These are phyloP conservation scores for Nakataea oryzae DNA, from an alignment of 2,329 filamentous ascomycete genomes.

Conservation along the genomic window DNA sequence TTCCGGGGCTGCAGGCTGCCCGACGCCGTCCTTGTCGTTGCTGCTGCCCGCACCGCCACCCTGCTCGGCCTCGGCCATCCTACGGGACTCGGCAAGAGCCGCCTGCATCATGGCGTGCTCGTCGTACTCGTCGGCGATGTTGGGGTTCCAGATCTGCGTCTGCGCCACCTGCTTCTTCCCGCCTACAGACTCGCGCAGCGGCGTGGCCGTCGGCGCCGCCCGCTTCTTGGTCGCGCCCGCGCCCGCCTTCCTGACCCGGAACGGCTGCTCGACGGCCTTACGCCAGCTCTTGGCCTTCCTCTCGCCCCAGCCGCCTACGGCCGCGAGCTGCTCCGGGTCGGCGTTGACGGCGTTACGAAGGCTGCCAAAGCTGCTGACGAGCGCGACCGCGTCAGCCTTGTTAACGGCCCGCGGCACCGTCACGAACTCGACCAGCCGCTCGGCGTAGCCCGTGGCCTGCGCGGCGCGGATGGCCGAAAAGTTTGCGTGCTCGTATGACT, in stretches of 20 bases:
- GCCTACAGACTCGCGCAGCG: conserved; percentile 26
- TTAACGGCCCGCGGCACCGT: conserved; percentile 85
- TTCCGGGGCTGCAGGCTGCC: conserved; percentile 12
- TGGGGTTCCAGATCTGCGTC: conserved; percentile 25
- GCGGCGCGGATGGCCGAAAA: conserved; percentile 77
- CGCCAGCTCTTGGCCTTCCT: conserved; percentile 88
- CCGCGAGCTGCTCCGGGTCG: conserved; percentile 69
- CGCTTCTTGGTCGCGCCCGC: conserved; percentile 13
- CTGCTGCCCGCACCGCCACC: conserved; percentile 4
- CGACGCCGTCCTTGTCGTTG: conserved; percentile 1
- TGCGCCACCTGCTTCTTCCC: conserved; percentile 13
- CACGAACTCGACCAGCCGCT: conserved; percentile 84
- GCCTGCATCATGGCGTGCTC: conserved; percentile 39
- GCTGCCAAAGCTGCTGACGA: conserved; percentile 89
- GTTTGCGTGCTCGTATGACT: conserved; percentile 78
- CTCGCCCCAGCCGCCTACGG: conserved; percentile 89
- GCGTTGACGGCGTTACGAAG: conserved; percentile 81
- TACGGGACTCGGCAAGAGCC: conserved; percentile 35
- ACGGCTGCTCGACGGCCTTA: conserved; percentile 72
- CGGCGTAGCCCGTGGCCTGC: conserved; percentile 73
- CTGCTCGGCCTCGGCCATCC: conserved; percentile 19
- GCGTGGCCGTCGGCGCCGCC: conserved; percentile 13
- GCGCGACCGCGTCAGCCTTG: conserved; percentile 82
- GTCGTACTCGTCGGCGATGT: conserved; percentile 28
- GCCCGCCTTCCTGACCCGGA: conserved; percentile 58